phyloP scores from a whole-genome alignment of 805 yeast species.

The Zygosaccharomyces rouxii region DNA sequence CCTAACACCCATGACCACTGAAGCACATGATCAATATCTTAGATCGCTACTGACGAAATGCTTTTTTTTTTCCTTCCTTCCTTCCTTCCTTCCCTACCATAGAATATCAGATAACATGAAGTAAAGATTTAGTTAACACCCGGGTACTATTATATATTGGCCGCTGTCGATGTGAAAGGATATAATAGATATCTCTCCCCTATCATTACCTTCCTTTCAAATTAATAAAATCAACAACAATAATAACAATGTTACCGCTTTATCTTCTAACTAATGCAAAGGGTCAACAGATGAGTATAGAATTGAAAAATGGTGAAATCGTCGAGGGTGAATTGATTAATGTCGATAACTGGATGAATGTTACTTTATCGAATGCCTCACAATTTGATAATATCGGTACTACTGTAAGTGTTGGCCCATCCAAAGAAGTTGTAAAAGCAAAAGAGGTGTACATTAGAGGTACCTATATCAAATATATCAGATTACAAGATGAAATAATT shows the following conservation, averaged over 20 bases:
- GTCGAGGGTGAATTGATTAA: slow-evolving; percentile 77
- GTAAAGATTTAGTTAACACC: too few relatives aligned
- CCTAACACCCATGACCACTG: neutral
- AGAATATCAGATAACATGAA: too few relatives aligned
- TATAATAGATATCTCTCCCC: neutral
- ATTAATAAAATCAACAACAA: slow-evolving; percentile 4
- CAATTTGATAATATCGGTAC: slow-evolving; percentile 17
- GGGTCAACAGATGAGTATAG: slow-evolving; percentile 81
- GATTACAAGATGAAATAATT: slow-evolving; percentile 72
- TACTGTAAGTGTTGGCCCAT: slow-evolving; percentile 29
- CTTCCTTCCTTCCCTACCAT: too few relatives aligned
- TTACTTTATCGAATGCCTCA: slow-evolving; percentile 72
- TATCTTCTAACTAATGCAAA: slow-evolving; percentile 87
- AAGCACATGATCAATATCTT: neutral
- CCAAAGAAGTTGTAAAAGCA: slow-evolving; percentile 52
- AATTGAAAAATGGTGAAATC: slow-evolving; percentile 87
- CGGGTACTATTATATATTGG: neutral
- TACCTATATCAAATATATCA: slow-evolving; percentile 70
- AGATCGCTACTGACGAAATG: neutral
- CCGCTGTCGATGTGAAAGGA: neutral
- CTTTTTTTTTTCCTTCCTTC: neutral
- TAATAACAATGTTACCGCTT: slow-evolving; percentile 63
- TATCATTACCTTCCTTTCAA: neutral
- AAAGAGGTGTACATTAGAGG: slow-evolving; percentile 82
- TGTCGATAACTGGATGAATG: slow-evolving; percentile 95